A percentile compares a stretch with the other conserved stretches of the same genome.
Evolutionary conservation across 352 stramenopile species (phyloP).

Genomic region (Phytophthora palmivora): DNA sequence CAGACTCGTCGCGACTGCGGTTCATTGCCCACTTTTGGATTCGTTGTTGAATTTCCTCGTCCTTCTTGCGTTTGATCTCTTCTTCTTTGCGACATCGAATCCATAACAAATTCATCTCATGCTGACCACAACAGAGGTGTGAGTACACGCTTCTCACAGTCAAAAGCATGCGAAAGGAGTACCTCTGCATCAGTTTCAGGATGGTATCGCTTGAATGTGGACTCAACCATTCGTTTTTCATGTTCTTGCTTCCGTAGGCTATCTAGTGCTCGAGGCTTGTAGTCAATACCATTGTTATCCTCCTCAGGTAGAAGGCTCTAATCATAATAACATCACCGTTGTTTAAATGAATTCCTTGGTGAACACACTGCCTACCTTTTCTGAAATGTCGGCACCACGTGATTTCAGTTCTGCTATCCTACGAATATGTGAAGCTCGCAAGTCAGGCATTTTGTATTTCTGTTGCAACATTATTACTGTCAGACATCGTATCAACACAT

Average conservation of each 20-base stretch:
- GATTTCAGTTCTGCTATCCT: constrained; percentile 66
- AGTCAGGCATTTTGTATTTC: constrained; percentile 68
- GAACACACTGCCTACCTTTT: constrained; percentile 25
- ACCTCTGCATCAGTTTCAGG: constrained; percentile 78
- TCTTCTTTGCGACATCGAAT: constrained; percentile 60
- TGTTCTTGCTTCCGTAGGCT: constrained; percentile 24
- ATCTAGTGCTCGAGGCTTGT: constrained; percentile 14
- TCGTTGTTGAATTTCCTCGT: constrained; percentile 53
- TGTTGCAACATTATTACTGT: constrained; percentile 11
- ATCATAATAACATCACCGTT: background rate
- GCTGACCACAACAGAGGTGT: constrained; percentile 27
- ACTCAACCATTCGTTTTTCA: constrained; percentile 43
- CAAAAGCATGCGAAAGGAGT: background rate
- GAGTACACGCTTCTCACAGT: too few species aligned
- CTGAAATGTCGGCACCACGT: constrained; percentile 40
- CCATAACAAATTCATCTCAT: constrained; percentile 79
- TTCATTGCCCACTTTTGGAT: constrained; percentile 68
- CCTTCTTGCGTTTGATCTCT: constrained; percentile 46
- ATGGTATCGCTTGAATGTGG: constrained; percentile 64
- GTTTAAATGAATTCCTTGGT: background rate
- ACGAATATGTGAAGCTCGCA: constrained; percentile 71
- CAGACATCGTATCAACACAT: too few species aligned
- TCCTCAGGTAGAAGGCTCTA: constrained; percentile 16
- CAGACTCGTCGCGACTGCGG: constrained; percentile 72
- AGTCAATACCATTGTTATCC: constrained; percentile 13